phyloP scores from a whole-genome alignment of 176 grass and related monocot species.

The Hordeum marinum region DNA sequence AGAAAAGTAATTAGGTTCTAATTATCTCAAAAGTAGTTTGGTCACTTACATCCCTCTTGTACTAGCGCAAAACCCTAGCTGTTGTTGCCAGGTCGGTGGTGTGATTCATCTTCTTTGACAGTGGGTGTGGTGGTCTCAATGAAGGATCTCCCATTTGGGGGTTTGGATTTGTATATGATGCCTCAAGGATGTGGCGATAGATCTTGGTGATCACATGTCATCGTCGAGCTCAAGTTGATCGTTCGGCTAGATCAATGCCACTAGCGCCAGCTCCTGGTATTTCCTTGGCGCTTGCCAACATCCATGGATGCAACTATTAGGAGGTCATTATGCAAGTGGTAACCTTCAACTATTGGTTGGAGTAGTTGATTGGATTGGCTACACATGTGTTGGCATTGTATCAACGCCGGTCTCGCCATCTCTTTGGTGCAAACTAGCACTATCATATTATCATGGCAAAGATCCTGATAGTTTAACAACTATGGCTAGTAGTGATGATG shows the following conservation, averaged over 20 bases:
- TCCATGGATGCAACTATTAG: accelerated
- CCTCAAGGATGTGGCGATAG: background rate
- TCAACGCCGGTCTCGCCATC: background rate
- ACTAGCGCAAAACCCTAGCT: background rate
- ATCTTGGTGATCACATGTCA: background rate
- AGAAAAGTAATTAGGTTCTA: background rate
- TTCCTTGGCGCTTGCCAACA: background rate
- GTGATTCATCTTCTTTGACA: background rate
- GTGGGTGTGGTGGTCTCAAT: background rate
- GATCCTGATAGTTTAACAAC: too few relatives aligned
- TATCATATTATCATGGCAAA: background rate
- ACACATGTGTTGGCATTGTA: background rate
- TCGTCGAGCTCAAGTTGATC: accelerated
- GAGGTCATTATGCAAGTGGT: background rate
- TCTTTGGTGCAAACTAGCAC: background rate
- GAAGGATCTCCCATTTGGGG: background rate
- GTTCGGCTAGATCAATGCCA: background rate
- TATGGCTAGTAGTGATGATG: too few relatives aligned
- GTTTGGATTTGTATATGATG: background rate
- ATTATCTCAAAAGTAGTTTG: background rate
- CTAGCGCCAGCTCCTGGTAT: background rate
- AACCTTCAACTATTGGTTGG: background rate
- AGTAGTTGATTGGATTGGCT: background rate
- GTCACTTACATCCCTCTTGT: background rate
- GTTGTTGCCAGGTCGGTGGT: background rate